phyloP scores from a whole-genome alignment of 441 rosid species.

The Erodium moschatum region DNA sequence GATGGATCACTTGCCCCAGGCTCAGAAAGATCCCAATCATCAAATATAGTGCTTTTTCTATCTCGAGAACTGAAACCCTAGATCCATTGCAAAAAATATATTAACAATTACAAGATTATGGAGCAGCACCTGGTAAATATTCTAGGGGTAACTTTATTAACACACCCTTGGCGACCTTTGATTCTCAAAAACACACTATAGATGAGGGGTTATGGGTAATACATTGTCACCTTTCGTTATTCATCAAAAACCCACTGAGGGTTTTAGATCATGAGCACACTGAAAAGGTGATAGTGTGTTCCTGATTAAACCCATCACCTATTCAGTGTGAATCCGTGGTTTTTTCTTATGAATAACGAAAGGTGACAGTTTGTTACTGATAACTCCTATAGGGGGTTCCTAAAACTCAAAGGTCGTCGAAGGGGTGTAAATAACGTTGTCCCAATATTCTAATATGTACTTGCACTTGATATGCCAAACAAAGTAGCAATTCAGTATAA shows the following conservation, averaged over 20 bases:
- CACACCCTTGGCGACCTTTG: too few species aligned
- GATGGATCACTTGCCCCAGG: constrained; percentile 49
- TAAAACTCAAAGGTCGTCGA: background rate
- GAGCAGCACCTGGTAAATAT: background rate
- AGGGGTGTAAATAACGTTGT: background rate
- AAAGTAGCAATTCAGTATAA: constrained; percentile 3
- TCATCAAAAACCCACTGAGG: too few species aligned
- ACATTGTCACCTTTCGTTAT: too few species aligned
- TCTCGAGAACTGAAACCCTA: constrained; percentile 92
- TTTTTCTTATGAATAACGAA: too few species aligned
- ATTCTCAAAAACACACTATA: too few species aligned
- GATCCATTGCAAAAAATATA: constrained; percentile 16
- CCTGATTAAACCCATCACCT: background rate
- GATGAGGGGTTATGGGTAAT: too few species aligned
- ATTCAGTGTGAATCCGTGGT: background rate
- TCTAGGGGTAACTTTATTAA: too few species aligned
- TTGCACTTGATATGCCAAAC: background rate
- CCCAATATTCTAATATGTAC: constrained; percentile 1
- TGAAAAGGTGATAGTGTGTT: background rate
- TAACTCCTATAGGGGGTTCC: background rate
- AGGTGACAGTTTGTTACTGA: too few species aligned
- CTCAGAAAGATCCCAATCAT: constrained; percentile 93
- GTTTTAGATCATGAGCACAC: too few species aligned
- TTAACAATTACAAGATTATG: constrained; percentile 12
- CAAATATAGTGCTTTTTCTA: constrained; percentile 55